Base-by-base conservation (phyloP, 1,284 basidiomycete species). In the Moesziomyces globuligerus region DNA sequence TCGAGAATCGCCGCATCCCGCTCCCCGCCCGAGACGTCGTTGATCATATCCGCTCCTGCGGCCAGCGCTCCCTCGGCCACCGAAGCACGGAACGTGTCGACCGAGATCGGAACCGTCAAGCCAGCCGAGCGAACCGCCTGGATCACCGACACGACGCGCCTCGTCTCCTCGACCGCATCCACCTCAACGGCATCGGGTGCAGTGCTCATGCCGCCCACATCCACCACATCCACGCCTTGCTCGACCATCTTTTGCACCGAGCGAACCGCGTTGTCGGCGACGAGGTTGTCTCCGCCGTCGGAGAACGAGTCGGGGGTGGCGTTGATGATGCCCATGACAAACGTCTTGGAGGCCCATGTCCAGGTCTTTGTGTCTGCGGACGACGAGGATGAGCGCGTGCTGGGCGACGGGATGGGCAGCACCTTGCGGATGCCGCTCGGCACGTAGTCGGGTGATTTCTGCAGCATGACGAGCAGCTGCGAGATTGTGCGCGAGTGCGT, bases 281-380 rank as follows among this genome's bases (percentile, higher is more conserved):
- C 57, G 61, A 0, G 84, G 85, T 91, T 85, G 38, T 84, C 82
- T 1, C 89, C 87, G 7, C 93, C 93, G 72, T 98, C 94, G 0
- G 94, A 98, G 84, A 98, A 98, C 0, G 94, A 97, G 83, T 99
- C 94, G 1, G 96, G 96, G 0, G 96, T 98, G 3, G 88, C 87
- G 80, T 98, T 98, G 71, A 98, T 87, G 5, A 93, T 97, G 0
- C 91, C 91, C 96, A 98, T 98, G 59, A 98, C 83, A 58, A 87
- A 87, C 1, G 92, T 93, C 69, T 71, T 54, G 18, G 56, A 52
- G 11, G 72, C 76, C 78, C 80, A 80, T 11, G 58, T 52, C 76
- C 78, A 77, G 37, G 38, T 48, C 29, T 48, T 66, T 21, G 57
- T 67, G 24, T 64, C 67, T 0, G 28, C 40, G 3, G 43, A 18